phyloP scores from a whole-genome alignment of 2,329 filamentous ascomycete species.

The Diaporthe humulicola region DNA sequence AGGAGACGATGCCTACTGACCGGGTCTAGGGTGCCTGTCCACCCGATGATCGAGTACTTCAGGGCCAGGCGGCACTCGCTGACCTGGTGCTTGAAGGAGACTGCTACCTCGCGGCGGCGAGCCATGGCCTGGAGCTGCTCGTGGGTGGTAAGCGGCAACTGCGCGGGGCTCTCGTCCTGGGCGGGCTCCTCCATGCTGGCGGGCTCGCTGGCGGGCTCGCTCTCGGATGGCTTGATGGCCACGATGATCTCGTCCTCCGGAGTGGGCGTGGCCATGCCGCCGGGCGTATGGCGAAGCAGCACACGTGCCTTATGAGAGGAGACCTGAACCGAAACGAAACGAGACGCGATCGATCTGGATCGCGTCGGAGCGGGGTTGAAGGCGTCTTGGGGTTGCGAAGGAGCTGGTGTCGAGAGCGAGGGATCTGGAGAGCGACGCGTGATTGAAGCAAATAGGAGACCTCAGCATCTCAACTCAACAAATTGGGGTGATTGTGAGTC shows the following conservation, averaged over 20 bases:
- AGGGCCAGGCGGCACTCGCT: conserved; percentile 32
- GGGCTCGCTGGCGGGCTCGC: neutral
- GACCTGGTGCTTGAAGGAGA: conserved; percentile 24
- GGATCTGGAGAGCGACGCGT: neutral
- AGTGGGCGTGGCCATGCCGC: neutral
- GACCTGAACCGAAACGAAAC: no score
- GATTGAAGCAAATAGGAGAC: neutral
- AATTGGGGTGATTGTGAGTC: neutral
- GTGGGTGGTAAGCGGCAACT: neutral
- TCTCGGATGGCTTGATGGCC: neutral
- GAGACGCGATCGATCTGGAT: neutral
- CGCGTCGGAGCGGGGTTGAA: no score
- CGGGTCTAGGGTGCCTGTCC: conserved; percentile 32
- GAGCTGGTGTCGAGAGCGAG: neutral
- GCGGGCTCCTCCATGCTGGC: neutral
- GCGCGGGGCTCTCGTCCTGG: neutral
- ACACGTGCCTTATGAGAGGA: neutral
- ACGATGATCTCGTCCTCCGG: neutral
- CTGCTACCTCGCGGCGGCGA: conserved; percentile 17
- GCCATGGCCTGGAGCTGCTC: conserved; percentile 28
- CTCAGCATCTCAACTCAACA: neutral
- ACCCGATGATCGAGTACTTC: conserved; percentile 32
- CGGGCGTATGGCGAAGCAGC: no score
- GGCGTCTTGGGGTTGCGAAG: no score
- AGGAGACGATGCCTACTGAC: neutral